phyloP scores from a whole-genome alignment of 495 filamentous ascomycete species.

The Neurospora sp. region DNA sequence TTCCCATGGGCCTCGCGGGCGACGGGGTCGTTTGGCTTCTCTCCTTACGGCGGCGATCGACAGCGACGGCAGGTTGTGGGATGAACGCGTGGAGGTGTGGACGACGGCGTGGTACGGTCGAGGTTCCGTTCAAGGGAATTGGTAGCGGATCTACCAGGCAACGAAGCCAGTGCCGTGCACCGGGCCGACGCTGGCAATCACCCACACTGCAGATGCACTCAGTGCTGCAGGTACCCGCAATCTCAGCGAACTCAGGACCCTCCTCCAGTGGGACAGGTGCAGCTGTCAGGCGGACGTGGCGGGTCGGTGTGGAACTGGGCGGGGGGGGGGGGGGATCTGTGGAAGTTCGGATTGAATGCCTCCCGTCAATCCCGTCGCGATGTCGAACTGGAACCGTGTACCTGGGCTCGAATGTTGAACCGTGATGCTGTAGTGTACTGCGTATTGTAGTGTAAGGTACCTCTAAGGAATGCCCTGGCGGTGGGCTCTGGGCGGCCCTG shows the following conservation, averaged over 20 bases:
- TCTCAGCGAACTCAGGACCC: not conserved
- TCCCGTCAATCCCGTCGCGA: not conserved
- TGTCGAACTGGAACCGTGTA: not conserved
- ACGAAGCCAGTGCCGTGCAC: not conserved
- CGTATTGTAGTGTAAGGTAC: not conserved
- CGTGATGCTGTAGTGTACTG: not conserved
- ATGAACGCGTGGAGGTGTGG: not conserved
- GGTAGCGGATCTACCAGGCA: not conserved
- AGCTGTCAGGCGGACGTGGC: not conserved
- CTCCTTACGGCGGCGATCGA: not conserved
- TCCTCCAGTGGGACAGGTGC: not conserved
- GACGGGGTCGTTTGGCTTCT: not conserved
- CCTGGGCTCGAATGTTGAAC: not conserved
- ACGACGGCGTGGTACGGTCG: not conserved
- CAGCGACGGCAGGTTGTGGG: not conserved
- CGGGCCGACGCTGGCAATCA: not conserved
- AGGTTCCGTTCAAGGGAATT: not conserved
- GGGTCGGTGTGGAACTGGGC: not conserved
- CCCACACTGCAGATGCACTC: not conserved
- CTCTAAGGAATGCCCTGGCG: not conserved
- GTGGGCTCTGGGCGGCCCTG: not conserved
- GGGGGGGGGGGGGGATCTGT: not conserved
- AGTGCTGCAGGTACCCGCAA: not conserved
- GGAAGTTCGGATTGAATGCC: not conserved
- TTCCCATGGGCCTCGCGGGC: not conserved